Evolutionary conservation across 2,329 filamentous ascomycete genomes (phyloP).

Genomic region (Cladosporium sp.): DNA sequence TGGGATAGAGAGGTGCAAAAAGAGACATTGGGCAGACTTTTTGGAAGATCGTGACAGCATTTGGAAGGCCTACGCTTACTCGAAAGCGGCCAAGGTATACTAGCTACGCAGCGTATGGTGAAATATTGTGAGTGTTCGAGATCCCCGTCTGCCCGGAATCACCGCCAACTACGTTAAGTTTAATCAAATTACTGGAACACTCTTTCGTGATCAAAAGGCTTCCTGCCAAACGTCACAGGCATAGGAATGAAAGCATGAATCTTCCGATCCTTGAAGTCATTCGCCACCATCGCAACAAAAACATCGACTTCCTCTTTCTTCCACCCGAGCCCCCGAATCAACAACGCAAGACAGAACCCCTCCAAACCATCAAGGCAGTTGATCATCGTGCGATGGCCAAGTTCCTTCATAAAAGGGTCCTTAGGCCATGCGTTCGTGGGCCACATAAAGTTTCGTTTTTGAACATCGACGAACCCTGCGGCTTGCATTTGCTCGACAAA

Average conservation of each 20-base stretch:
- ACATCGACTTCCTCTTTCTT: constrained; percentile 40
- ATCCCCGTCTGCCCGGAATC: no score
- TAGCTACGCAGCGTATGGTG: no score
- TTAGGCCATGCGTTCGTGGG: constrained; percentile 43
- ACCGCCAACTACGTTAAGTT: no score
- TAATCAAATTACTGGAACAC: no score
- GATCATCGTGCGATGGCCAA: constrained; percentile 42
- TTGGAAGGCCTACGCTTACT: not conserved
- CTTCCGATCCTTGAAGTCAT: constrained; percentile 30
- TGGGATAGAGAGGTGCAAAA: not conserved
- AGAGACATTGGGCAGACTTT: not conserved
- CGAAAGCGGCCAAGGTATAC: not conserved
- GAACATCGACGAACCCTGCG: constrained; percentile 41
- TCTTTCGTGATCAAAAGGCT: constrained; percentile 16
- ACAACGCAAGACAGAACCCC: constrained; percentile 38
- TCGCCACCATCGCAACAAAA: constrained; percentile 32
- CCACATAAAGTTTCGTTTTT: constrained; percentile 36
- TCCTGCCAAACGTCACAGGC: constrained; percentile 32
- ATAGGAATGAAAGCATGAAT: constrained; percentile 36
- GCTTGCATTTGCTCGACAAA: constrained; percentile 38
- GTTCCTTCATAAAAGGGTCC: constrained; percentile 46
- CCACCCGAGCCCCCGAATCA: constrained; percentile 40
- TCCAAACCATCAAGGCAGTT: constrained; percentile 40
- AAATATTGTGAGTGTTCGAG: no score
- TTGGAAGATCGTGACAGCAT: not conserved